Conservation (phyloP, 1,139 yeast species). For the Pneumocystis jirovecii region DNA sequence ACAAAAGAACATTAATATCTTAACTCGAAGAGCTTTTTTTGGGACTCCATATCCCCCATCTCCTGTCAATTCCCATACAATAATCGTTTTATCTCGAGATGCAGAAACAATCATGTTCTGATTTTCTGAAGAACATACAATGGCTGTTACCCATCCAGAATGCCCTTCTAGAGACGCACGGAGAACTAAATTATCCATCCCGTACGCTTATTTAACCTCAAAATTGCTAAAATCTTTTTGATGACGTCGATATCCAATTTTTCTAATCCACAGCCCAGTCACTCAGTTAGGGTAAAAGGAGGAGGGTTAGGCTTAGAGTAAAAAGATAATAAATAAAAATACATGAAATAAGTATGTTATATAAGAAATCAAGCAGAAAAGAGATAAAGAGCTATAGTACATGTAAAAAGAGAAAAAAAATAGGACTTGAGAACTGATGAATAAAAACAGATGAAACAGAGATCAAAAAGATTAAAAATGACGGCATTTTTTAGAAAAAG, state of each 20-base stretch:
- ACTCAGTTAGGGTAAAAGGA: too few species aligned
- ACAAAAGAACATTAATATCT: background rate
- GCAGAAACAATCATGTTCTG: conserved; percentile 97
- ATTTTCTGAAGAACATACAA: conserved; percentile 96
- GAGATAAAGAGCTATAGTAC: background rate
- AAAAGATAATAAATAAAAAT: too few species aligned
- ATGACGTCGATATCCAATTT: background rate
- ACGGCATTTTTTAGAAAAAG: background rate
- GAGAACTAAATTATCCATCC: conserved; percentile 81
- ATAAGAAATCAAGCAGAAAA: background rate
- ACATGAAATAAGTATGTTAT: background rate
- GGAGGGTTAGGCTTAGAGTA: background rate
- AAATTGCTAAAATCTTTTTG: background rate
- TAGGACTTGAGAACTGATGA: background rate
- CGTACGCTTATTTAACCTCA: conserved; percentile 25
- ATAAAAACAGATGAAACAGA: background rate
- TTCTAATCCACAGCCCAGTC: background rate
- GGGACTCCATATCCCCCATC: conserved; percentile 98
- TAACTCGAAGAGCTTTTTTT: conserved; percentile 68
- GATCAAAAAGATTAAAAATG: background rate
- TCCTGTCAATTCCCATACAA: conserved; percentile 80
- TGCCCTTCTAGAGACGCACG: conserved; percentile 96
- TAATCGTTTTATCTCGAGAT: conserved; percentile 96
- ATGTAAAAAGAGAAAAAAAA: background rate
- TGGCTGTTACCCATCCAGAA: conserved; percentile 86